Evolutionary conservation across 768 basidiomycete genomes (phyloP).

Genomic region (Hericium erinaceus): DNA sequence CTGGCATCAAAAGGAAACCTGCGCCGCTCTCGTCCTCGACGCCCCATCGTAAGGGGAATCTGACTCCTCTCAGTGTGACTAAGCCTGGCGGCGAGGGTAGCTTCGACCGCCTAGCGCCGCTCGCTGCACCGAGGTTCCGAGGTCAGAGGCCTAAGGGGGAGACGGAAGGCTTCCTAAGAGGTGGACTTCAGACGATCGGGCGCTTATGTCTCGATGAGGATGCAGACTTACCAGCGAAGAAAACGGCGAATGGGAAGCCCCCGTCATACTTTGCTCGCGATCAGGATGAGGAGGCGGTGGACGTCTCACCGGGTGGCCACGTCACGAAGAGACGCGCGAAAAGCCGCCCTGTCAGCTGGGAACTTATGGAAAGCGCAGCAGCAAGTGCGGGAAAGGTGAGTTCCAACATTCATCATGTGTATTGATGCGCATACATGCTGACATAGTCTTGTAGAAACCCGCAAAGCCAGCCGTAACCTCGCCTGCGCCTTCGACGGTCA

Average conservation of each 20-base stretch:
- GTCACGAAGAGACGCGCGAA: slow-evolving; percentile 67
- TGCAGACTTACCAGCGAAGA: slow-evolving; percentile 1
- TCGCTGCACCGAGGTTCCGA: slow-evolving; percentile 14
- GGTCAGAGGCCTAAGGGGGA: slow-evolving; percentile 3
- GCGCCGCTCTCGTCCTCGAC: slow-evolving; percentile 11
- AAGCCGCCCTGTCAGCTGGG: slow-evolving; percentile 62
- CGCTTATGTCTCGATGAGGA: slow-evolving; percentile 11
- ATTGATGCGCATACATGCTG: not conserved
- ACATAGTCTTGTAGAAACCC: too few relatives aligned
- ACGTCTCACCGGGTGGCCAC: slow-evolving; percentile 70
- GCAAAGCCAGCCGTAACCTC: too few relatives aligned
- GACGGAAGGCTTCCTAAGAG: slow-evolving; percentile 8
- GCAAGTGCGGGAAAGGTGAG: slow-evolving; percentile 8
- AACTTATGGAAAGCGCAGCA: slow-evolving; percentile 31
- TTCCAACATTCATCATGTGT: slow-evolving; percentile 13
- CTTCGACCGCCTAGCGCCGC: slow-evolving; percentile 15
- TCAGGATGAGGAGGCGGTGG: slow-evolving; percentile 51
- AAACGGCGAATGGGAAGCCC: not conserved
- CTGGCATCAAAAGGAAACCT: slow-evolving; percentile 12
- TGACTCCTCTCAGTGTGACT: slow-evolving; percentile 14
- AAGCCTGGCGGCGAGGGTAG: slow-evolving; percentile 8
- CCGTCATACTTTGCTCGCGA: slow-evolving; percentile 30
- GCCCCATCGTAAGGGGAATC: slow-evolving; percentile 11
- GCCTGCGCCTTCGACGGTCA: slow-evolving; percentile 8
- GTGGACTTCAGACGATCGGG: slow-evolving; percentile 16